A percentile compares a stretch with the other conserved stretches of the same genome.
These are phyloP conservation scores for Diaporthe sp. DNA, from an alignment of 2,329 filamentous ascomycete species.

Conservation along the genomic window DNA sequence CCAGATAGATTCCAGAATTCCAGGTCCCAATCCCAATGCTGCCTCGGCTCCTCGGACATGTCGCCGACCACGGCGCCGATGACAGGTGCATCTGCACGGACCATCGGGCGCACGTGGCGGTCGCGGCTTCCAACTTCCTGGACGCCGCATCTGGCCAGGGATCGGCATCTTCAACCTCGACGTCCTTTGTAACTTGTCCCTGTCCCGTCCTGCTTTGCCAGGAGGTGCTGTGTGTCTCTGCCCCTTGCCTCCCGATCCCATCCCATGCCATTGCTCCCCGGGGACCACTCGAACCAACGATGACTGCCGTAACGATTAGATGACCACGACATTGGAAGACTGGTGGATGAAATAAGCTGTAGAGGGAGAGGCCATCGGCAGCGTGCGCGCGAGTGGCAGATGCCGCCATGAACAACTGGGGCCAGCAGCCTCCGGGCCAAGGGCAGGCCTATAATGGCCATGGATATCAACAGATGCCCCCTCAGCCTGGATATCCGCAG, in stretches of 20 bases:
- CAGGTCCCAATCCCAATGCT: background rate
- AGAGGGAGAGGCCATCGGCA: conserved; percentile 7
- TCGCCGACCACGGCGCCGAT: conserved; percentile 29
- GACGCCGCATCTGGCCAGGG: conserved; percentile 26
- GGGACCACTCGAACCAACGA: background rate
- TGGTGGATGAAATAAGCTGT: conserved; percentile 4
- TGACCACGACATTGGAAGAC: conserved; percentile 4
- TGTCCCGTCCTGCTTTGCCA: background rate
- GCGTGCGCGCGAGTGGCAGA: conserved; percentile 29
- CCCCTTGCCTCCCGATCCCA: background rate
- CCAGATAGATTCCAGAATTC: background rate
- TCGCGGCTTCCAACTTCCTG: conserved; percentile 26
- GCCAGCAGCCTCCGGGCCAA: conserved; percentile 39
- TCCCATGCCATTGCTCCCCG: background rate
- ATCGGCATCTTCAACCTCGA: conserved; percentile 27
- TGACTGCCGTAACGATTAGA: conserved; percentile 10
- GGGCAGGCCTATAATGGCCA: conserved; percentile 39
- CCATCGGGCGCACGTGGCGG: conserved; percentile 36
- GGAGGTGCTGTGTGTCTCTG: conserved; percentile 5
- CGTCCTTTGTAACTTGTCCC: conserved; percentile 17
- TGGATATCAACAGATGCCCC: conserved; percentile 38
- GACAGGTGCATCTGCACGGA: conserved; percentile 1
- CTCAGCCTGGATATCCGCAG: conserved; percentile 42
- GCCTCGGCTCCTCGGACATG: conserved; percentile 3
- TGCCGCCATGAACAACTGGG: conserved; percentile 42